phyloP scores from a whole-genome alignment of 2,329 filamentous ascomycete species.

The Lecanicillium sp. region DNA sequence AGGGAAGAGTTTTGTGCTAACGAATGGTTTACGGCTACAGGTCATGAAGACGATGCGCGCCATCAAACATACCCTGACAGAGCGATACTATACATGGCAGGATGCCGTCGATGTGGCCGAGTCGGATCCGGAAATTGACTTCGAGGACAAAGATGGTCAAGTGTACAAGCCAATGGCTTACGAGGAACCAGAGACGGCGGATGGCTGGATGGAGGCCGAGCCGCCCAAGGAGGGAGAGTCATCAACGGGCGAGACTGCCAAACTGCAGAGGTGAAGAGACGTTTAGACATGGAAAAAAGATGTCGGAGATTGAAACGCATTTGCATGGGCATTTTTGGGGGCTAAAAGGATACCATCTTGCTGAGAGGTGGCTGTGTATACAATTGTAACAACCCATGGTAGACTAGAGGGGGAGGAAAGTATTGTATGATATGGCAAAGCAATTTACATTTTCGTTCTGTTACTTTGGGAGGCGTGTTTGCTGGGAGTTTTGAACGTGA shows the following conservation, averaged over 20 bases:
- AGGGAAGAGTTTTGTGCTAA: slow-evolving; percentile 10
- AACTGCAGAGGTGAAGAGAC: slow-evolving; percentile 7
- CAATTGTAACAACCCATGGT: too few relatives aligned
- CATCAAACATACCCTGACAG: slow-evolving; percentile 79
- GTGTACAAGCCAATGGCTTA: slow-evolving; percentile 39
- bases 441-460: too few relatives aligned
- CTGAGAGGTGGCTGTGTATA: too few relatives aligned
- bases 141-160: slow-evolving; percentile 36
- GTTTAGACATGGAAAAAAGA: too few relatives aligned
- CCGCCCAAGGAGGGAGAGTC: slow-evolving; percentile 9
- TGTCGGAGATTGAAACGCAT: too few relatives aligned
- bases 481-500: too few relatives aligned
- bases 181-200: slow-evolving; percentile 19
- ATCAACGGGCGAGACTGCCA: slow-evolving; percentile 3
- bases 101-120: slow-evolving; percentile 61
- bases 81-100: slow-evolving; percentile 82
- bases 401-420: too few relatives aligned
- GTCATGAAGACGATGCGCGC: slow-evolving; percentile 67
- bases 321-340: too few relatives aligned
- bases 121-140: slow-evolving; percentile 58
- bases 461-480: too few relatives aligned
- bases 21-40: slow-evolving; percentile 32
- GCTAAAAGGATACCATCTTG: too few relatives aligned
- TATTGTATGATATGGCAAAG: too few relatives aligned
- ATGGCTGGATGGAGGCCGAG: slow-evolving; percentile 10